These are phyloP conservation scores for Gilbertella persicaria DNA, from an alignment of 371 early-diverging fungal species.

Conservation along the genomic window DNA sequence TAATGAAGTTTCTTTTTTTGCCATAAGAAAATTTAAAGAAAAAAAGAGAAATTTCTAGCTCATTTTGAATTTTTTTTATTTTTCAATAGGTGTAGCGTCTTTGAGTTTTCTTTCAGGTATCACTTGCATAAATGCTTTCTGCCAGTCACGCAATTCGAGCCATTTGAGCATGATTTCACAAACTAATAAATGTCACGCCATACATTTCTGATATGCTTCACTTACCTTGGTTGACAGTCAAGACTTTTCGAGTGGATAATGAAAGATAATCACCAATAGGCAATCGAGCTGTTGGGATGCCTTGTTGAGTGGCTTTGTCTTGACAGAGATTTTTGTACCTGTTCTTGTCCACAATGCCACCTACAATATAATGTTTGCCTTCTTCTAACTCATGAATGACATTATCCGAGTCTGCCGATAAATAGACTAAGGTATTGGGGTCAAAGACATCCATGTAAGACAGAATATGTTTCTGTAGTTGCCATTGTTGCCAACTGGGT, in stretches of 20 bases:
- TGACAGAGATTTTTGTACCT: constrained; percentile 82
- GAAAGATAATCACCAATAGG: constrained; percentile 85
- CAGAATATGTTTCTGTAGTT: constrained; percentile 28
- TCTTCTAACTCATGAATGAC: constrained; percentile 69
- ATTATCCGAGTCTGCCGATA: constrained; percentile 90
- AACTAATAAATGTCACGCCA: constrained; percentile 42
- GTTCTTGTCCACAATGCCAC: constrained; percentile 95
- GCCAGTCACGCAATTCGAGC: constrained; percentile 65
- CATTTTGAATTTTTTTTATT: not conserved
- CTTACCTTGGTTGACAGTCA: constrained; percentile 91
- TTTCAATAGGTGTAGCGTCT: constrained; percentile 5
- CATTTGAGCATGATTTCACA: constrained; percentile 74
- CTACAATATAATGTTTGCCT: constrained; percentile 80
- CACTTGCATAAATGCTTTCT: constrained; percentile 71
- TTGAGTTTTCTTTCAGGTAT: constrained; percentile 78
- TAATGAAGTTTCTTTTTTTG: constrained; percentile 10
- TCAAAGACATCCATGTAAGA: constrained; percentile 47
- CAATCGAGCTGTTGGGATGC: constrained; percentile 76
- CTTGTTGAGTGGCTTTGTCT: constrained; percentile 71
- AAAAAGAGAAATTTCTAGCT: not conserved
- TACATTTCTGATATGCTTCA: not conserved
- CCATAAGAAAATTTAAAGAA: not conserved
- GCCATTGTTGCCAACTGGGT: constrained; percentile 43
- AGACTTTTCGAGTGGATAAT: constrained; percentile 76
- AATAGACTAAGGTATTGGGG: constrained; percentile 70